Base-by-base conservation (phyloP, 139 green algal genomes). In the Micractinium sp. region DNA sequence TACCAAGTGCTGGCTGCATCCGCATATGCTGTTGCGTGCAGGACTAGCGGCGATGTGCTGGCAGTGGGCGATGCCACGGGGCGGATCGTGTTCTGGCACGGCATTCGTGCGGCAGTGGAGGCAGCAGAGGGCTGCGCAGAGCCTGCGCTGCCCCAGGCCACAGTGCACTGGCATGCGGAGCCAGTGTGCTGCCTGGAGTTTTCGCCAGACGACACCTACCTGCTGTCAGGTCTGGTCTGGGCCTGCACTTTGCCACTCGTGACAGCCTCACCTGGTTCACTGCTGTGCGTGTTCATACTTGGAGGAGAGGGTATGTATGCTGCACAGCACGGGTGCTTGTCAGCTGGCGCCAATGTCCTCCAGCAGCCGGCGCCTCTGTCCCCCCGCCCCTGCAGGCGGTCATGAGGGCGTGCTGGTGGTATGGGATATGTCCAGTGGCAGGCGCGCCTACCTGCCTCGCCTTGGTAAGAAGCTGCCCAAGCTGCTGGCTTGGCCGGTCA, bases 341-440 rank as follows among this genome's bases (percentile, higher is more conserved):
- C 47, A 56, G 47, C 47, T 9, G 47, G 47, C 9, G 47, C 47
- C 9, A 56, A 56, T 56, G 47, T 56, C 9, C 47, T 56, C 9
- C 47, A 56, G 47, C 47, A 56, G 9, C 47, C 9, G 47, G 47
- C 9, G 47, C 47, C 47, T 56, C 47, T 9, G 47, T 56, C 47
- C 47, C 29, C 71, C 36, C 13, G 1, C 35, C 33, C 15, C 31
- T 83, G 41, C 47, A 84, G 78, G 78, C 31, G 78, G 78, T 0
- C 78, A 84, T 15, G 78, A 84, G 31, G 78, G 78, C 29, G 78
- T 84, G 78, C 78, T 84, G 27, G 78, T 84, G 29, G 56, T 84
- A 31, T 84, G 78, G 78, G 78, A 84, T 22, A 23, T 84, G 38
- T 38, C 78, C 41, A 84, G 38, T 20, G 78, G 78, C 14, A 25